Base-by-base conservation (phyloP, 2,329 filamentous ascomycete species). In the Botrytis deweyae region DNA sequence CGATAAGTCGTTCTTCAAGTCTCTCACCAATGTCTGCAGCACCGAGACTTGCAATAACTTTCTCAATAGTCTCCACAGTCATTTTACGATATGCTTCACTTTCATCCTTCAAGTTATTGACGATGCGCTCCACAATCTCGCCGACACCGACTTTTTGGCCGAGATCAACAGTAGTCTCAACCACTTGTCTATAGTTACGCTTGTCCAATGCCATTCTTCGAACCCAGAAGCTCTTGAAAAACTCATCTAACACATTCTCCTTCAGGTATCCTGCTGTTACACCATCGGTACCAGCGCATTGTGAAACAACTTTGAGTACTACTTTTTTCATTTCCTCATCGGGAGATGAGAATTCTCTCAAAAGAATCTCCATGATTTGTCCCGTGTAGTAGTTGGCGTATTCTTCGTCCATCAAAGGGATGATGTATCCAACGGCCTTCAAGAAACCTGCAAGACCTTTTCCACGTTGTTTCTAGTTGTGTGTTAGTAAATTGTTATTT, bases 291-390 rank as follows among this genome's bases (percentile, higher is more conserved):
- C 92, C 92, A 12, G 96, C 93, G 81, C 96, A 98, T 81, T 99
- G 96, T 29, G 95, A 98, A 25, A 99, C 91, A 42, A 99, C 96
- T 84, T 98, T 98, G 74, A 99, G 86, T 12, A 99, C 96, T 1
- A 99, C 96, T 85, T 99, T 99, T 85, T 98, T 99, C 96, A 99
- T 99, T 83, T 99, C 96, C 83, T 99, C 96, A 78, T 99, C 96
- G 0, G 96, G 96, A 0, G 95, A 98, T 10, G 94, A 93, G 80
- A 99, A 99, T 81, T 99, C 96, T 79, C 96, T 91, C 44, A 98
- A 89, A 22, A 99, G 86, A 80, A 98, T 98, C 83, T 98, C 96
- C 95, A 99, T 98, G 80, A 99, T 98, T 83, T 99, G 95, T 78
- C 91, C 93, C 14, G 96, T 98, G 81, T 99, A 99, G 85, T 99